Evolutionary conservation across 2,329 filamentous ascomycete genomes (phyloP), one percentile per base, ranked within the genome.

Genomic region (Ophiostoma novo-ulmi): DNA sequence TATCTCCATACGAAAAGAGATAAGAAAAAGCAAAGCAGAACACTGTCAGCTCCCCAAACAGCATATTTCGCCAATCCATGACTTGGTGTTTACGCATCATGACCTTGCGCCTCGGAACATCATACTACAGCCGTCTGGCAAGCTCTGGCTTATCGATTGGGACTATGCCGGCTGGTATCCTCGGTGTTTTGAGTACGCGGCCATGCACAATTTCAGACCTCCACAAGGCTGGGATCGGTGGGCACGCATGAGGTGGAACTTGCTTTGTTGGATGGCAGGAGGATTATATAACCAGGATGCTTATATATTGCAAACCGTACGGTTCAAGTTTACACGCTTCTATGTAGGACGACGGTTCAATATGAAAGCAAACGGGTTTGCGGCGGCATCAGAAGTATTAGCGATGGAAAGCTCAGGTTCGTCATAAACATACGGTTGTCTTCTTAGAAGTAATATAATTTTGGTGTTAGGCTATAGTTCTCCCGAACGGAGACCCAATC

Each of bases 131-230:
- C 70, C 70, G 31, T 71, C 70, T 65, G 70, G 70, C 70, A 65
- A 65, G 55, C 70, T 71, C 67, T 71, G 70, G 70, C 67, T 71
- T 38, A 10, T 71, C 41, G 70, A 71, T 67, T 71, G 70, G 70
- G 70, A 71, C 58, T 71, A 71, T 69, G 70, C 70, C 20, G 70
- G 70, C 67, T 71, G 58, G 67, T 71, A 71, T 69, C 70, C 67
- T 69, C 20, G 3, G 41, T 71, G 67, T 38, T 71, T 71, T 69
- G 67, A 71, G 67, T 71, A 71, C 63, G 70, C 70, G 67, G 61
- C 67, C 20, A 71, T 71, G 70, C 67, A 71, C 26, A 35, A 71
- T 67, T 71, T 71, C 44, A 58, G 61, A 61, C 52, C 67, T 44
- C 67, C 63, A 69, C 63, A 58, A 69, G n/a, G 67, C 67, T 71